Base-by-base conservation (phyloP, 148 eudicot genomes). In the Rhododendron simsii region DNA sequence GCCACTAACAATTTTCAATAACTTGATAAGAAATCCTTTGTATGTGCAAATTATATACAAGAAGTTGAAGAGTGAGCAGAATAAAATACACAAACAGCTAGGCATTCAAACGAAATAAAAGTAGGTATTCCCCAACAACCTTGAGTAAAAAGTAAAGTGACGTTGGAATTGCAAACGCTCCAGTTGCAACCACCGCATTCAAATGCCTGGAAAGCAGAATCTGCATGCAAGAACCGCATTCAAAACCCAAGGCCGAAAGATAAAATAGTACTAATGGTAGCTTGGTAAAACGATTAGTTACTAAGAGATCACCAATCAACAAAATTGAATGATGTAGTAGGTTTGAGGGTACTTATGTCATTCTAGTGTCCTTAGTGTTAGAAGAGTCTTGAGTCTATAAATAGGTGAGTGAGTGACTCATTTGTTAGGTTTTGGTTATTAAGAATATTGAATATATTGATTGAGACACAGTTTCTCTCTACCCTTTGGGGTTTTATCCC, bases 161-260 rank as follows among this genome's bases (percentile, higher is more conserved):
- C 20, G 94, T 86, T 20, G 99, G 99, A 88, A 95, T 86, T 48
- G 90, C 85, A 81, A 97, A 94, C 63, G 98, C 98, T 74, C 99
- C 98, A 35, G 92, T 90, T 33, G 98, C 95, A 88, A 94, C 86
- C 67, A 91, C 88, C 80, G 92, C 93, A 87, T 89, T 89, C 83
- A 94, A 84, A 87, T 89, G 86, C 74, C 93, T 88, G 55, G 98
- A 92, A 87, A 97, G 94, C 88, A 97, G 90, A 84, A 97, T 88
- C 99, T 97, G 95, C 90, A 89, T 81, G 83, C 74, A 86, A 86
- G 83, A 45, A 35, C 88, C 78, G 80, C 80, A 86, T 85, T 26
- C 74, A 78, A 80, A 73, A 35, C 41, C 71, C 80, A 57, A 81
- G 13, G 65, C 26, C 1, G 7, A 45, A 85, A 30, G 39, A 45